Evolutionary conservation across 2,329 filamentous ascomycete genomes (phyloP), one percentile per base, ranked within the genome.

Genomic region (Drechmeria coniospora): DNA sequence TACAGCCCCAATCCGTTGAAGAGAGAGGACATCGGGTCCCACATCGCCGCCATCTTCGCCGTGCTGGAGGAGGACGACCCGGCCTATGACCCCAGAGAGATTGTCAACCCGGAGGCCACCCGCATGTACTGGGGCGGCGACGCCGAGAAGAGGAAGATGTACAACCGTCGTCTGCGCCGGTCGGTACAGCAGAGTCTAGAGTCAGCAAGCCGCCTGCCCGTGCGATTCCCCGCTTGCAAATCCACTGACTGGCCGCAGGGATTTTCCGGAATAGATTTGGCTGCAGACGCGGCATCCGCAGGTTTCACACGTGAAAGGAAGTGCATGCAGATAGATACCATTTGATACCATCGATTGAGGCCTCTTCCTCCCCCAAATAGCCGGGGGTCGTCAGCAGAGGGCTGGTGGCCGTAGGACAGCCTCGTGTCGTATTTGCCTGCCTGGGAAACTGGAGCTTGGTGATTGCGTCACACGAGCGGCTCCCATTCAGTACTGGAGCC

Each of bases 31-130:
- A 71, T 87, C 41, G 72, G 69, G 34, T 73, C 75, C 3, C 87
- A 95, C 40, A 75, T 98, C 23, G 77, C 92, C 30, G 79, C 78
- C 4, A 78, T 95, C 31, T 71, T 94, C 36, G 65, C 68, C 6
- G 68, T 77, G 1, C 61, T 95, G n/a, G 84, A 94, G 45, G 86
- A 95, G 31, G 82, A 92, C 34, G 66, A 73, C 2, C 82, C 86
- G 0, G 76, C 79, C 0, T 95, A 92, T 45, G 90, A 98, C 46
- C 90, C 90, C 1, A 69, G 87, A 25, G 86, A 81, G 8, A 68
- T 83, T 18, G 82, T 95, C 21, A 78, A 93, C 37, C 79, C 75
- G 0, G 86, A 93, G 43, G 84, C 86, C 2, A 76, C 79, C 22
- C 81, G 75, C 50, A 59, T 95, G 25, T 90, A 78, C 46, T 98